Base-by-base conservation (phyloP, 495 filamentous ascomycete species). In the Neurospora sp. region DNA sequence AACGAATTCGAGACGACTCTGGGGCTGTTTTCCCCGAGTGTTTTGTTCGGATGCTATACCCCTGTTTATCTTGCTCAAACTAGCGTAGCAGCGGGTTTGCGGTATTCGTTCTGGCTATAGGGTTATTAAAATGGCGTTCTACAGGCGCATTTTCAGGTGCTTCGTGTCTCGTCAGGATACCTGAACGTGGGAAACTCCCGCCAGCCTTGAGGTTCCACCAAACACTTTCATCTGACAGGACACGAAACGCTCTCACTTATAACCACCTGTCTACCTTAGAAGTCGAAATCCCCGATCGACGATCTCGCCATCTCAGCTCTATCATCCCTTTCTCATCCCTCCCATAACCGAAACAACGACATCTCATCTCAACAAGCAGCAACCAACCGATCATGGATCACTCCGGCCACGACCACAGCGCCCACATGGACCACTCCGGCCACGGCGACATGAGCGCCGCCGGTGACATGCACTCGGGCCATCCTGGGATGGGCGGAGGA, bases 381-480 rank as follows among this genome's bases (percentile, higher is more conserved):
- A 39, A 37, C 35, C 35, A 72, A 72, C 27, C 45, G 71, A 73
- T 39, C 40, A 85, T 85, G 82, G 84, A 86, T 71, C 83, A 85
- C 75, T 82, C 81, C 61, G 76, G 80, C 53, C 82, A 83, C 78
- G 84, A 74, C 39, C 75, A 80, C 74, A 79, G 80, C 74, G 68
- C 71, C 22, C 76, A 78, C 69, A 72, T 72, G 83, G 83, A 85
- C 71, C 84, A 86, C 74, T 81, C 81, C 65, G 77, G 80, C 40
- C 89, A 90, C 84, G 86, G 86, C 70, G 77, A 83, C 14, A 59
- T 59, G 47, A 59, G 47, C 47, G 47, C 4, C 47, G n/a, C 47
- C 73, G 77, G 81, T 61, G 77, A 73, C 76, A 88, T 89, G 83
- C 87, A 73, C 74, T 78, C 81, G 70, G 80, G 79, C 45, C 73